Evolutionary conservation across 75 land plant species (phyloP).

Genomic region (Cryptomeria japonica): DNA sequence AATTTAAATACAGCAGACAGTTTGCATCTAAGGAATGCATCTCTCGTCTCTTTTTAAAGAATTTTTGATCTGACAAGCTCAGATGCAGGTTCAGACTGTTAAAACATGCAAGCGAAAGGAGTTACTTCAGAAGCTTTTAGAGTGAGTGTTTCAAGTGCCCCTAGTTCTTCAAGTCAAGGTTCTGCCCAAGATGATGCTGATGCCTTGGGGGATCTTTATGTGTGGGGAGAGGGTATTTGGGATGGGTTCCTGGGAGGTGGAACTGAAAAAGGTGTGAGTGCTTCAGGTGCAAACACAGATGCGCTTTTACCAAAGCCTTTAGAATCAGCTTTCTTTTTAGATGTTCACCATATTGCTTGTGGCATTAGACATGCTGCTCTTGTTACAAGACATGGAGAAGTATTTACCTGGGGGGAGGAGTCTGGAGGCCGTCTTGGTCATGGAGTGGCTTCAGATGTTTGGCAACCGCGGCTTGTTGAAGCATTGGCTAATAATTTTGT

Average conservation of each 20-base stretch:
- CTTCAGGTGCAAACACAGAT: slow-evolving; percentile 28
- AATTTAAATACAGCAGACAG: not conserved
- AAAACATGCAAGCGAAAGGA: slow-evolving; percentile 47
- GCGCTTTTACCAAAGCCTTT: slow-evolving; percentile 52
- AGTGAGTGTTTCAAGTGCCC: slow-evolving; percentile 70
- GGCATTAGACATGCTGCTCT: slow-evolving; percentile 63
- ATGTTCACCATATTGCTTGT: slow-evolving; percentile 60
- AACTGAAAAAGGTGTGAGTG: slow-evolving; percentile 16
- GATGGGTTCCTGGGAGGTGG: slow-evolving; percentile 36
- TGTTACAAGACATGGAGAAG: slow-evolving; percentile 60
- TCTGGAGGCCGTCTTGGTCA: slow-evolving; percentile 66
- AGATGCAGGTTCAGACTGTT: slow-evolving; percentile 45
- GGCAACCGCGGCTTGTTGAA: slow-evolving; percentile 56
- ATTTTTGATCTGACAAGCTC: not conserved
- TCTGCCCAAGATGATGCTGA: slow-evolving; percentile 66
- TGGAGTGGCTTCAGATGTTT: slow-evolving; percentile 45
- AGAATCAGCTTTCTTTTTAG: slow-evolving; percentile 46
- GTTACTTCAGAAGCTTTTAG: slow-evolving; percentile 39
- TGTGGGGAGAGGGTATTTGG: slow-evolving; percentile 61
- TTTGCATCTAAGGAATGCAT: not conserved
- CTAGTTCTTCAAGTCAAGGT: slow-evolving; percentile 72
- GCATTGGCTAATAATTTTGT: slow-evolving; percentile 28
- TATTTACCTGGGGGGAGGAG: slow-evolving; percentile 73
- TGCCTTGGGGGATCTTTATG: slow-evolving; percentile 53
- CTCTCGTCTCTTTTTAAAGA: not conserved